Percentiles rank a stretch among this genome's conserved stretches.
Evolutionary conservation across 305 asterid genomes (phyloP).

Genomic region (Solanum hybrid): DNA sequence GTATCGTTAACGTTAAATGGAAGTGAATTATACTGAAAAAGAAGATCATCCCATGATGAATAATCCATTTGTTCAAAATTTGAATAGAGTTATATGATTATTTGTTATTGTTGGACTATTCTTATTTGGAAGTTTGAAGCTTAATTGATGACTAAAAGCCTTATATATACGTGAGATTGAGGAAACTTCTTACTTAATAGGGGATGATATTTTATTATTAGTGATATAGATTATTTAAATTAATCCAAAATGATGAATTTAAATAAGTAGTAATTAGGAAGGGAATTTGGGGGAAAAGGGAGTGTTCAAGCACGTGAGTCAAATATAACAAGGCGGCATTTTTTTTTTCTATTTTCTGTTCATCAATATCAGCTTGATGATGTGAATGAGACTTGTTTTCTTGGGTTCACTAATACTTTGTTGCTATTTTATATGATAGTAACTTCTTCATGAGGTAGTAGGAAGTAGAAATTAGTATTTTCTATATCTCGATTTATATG

Average conservation of each 20-base stretch:
- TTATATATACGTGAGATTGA: not conserved
- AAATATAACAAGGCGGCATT: slow-evolving; percentile 56
- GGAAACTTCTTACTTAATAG: not conserved
- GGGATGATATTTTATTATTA: not conserved
- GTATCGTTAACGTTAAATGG: no score
- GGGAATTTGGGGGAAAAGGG: not conserved
- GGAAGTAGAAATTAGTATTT: not conserved
- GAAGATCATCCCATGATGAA: no score
- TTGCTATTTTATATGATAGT: not conserved
- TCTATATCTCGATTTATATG: no score
- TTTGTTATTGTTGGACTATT: not conserved
- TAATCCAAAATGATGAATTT: not conserved
- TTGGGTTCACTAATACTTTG: not conserved
- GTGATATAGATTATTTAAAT: not conserved
- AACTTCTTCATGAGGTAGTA: not conserved
- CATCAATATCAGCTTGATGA: not conserved
- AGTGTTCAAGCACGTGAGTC: slow-evolving; percentile 35
- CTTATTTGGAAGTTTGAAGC: not conserved
- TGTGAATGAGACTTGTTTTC: not conserved
- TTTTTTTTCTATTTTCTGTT: not conserved
- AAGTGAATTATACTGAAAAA: no score
- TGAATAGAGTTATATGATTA: not conserved
- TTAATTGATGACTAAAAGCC: not conserved
- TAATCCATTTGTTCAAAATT: no score
- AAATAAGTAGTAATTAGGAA: not conserved